Evolutionary conservation across 129 eudicot genomes (phyloP), one percentile per base, ranked within the genome.

Genomic region (Daucus carota): DNA sequence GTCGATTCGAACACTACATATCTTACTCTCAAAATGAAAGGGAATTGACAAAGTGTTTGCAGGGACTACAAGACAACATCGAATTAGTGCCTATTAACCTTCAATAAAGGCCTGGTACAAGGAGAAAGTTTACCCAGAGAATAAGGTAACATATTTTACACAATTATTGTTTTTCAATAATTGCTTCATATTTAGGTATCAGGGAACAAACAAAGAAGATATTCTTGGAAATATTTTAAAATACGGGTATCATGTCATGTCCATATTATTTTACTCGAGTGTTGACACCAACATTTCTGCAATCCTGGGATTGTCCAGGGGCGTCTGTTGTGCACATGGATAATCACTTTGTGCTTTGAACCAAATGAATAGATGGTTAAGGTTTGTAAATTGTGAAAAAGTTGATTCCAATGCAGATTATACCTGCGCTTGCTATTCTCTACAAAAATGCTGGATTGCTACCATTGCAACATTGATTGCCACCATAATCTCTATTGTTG

Each of bases 1-100:
- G 52, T 16, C 22, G 4, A 46, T 22, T 26, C 15, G 32, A 0
- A 15, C 34, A 26, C 20, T 31, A 3, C 22, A 63, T 63, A 32
- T 63, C 29, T 63, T 29, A 28, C 36, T 65, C 3, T 31, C 9
- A 15, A 10, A 29, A 65, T 31, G 41, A 14, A 11, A 16, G 8
- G 8, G n/a, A n/a, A n/a, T n/a, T n/a, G n/a, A n/a, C n/a, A 11
- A 0, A 13, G 20, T 0, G 29, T 69, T 69, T 80, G 75, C 80
- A 92, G 96, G 94, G 98, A 24, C 82, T 93, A 26, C 95, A 90
- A 80, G 94, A 86, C 18, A 79, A 88, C 85, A 91, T 91, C 73
- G 80, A 88, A 80, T 80, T 91, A 78, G 92, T 91, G 42, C 72
- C 92, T 38, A 85, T 91, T 47, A 84, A 91, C 76, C 88, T 88